Conservation (phyloP, 192 early-diverging fungal species). For the Dispira parvispora region DNA sequence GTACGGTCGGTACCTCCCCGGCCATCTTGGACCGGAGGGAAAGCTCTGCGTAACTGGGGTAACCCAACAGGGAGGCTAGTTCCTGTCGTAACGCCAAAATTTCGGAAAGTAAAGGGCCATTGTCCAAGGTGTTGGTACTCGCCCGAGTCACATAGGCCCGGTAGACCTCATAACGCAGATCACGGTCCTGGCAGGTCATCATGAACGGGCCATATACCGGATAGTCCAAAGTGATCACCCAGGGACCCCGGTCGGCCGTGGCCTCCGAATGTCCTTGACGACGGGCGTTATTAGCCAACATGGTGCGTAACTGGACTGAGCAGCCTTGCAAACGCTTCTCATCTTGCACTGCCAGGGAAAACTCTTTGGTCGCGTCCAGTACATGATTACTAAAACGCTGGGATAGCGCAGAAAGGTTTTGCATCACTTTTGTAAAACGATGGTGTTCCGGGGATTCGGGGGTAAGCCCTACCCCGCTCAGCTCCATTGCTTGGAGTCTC, state of each 20-base stretch:
- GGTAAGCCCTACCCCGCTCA: constrained; percentile 27
- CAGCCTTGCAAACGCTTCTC: constrained; percentile 25
- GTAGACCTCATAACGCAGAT: constrained; percentile 34
- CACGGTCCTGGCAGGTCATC: constrained; percentile 35
- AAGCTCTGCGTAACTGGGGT: constrained; percentile 26
- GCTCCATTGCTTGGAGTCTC: constrained; percentile 28
- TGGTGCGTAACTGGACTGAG: constrained; percentile 22
- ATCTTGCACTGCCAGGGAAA: constrained; percentile 24
- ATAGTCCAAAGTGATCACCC: constrained; percentile 33
- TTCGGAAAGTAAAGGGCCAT: constrained; percentile 35
- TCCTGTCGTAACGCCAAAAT: constrained; percentile 33
- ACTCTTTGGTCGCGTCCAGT: constrained; percentile 37
- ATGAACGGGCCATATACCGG: constrained; percentile 35
- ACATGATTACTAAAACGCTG: constrained; percentile 33
- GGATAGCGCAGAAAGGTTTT: constrained; percentile 29
- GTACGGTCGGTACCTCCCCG: constrained; percentile 20
- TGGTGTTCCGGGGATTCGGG: constrained; percentile 23
- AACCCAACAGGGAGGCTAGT: constrained; percentile 30
- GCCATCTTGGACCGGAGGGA: constrained; percentile 43
- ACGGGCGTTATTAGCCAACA: constrained; percentile 26
- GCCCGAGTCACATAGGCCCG: constrained; percentile 31
- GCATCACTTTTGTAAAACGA: constrained; percentile 32
- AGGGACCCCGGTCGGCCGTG: constrained; percentile 23
- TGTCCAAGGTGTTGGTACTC: constrained; percentile 27
- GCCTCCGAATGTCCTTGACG: constrained; percentile 16